Base-by-base conservation (phyloP, 768 basidiomycete species). In the Phylloporus sp. region DNA sequence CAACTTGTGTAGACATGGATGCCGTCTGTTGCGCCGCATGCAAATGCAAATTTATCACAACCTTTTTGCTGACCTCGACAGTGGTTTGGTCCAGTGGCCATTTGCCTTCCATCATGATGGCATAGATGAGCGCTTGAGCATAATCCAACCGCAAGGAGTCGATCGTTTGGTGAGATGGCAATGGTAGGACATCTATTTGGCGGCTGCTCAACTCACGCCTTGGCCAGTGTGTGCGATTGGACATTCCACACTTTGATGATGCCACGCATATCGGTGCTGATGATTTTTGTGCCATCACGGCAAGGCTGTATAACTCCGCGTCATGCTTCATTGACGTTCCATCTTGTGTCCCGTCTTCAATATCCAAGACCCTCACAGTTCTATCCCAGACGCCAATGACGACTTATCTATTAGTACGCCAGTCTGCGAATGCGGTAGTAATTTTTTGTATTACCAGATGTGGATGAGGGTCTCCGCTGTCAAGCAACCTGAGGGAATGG, bases 81-180 rank as follows among this genome's bases (percentile, higher is more conserved):
- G n/a, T 43, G 31, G 10, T 11, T 11, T 26, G 34, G 15, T 32
- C n/a, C 28, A 34, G 18, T 2, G 6, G 23, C 15, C 36, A 35
- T 20, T 20, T 35, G 0, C 34, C 41, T 7, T 36, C 29, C 13
- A 35, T 18, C 5, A 28, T 15, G n/a, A n/a, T n/a, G n/a, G n/a
- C n/a, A n/a, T 26, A 31, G 12, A 53, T 28, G 10, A n/a, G 6
- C 20, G 48, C 36, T n/a, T 0, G 2, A 12, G 3, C 4, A 0
- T 2, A 0, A 3, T 8, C 45, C 44, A n/a, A 49, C 18, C 15
- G 49, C 58, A 18, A 55, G 9, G 13, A 42, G 36, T 32, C 18
- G 38, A 26, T 20, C 38, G 2, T 57, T 34, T 11, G 38, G 32
- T 2, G 54, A 57, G 20, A 56, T 43, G 7, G 47, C 49, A 16